phyloP scores from a whole-genome alignment of 305 asterid species.

The Solanum aculeatissimum region DNA sequence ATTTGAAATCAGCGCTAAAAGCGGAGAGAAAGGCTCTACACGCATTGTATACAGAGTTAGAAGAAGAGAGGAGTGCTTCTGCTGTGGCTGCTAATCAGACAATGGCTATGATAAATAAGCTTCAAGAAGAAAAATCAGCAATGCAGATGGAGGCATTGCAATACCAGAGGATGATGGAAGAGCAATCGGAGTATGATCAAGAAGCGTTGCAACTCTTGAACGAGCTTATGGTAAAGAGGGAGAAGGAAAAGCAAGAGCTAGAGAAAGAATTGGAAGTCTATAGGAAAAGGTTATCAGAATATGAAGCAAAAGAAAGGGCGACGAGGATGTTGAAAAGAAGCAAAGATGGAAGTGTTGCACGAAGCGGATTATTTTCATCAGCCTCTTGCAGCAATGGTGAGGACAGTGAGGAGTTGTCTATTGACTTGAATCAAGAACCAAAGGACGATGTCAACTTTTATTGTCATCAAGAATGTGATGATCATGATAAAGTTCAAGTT shows the following conservation, averaged over 20 bases:
- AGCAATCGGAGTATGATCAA: constrained; percentile 93
- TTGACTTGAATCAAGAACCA: constrained; percentile 57
- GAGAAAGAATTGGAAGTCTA: constrained; percentile 49
- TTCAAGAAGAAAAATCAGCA: constrained; percentile 94
- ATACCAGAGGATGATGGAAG: constrained; percentile 99
- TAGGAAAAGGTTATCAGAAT: constrained; percentile 61
- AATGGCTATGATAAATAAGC: constrained; percentile 92
- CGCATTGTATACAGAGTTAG: constrained; percentile 62
- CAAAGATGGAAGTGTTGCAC: constrained; percentile 37
- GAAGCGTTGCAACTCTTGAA: constrained; percentile 89
- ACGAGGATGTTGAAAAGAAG: constrained; percentile 37
- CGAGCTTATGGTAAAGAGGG: constrained; percentile 88
- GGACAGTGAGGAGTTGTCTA: constrained; percentile 66
- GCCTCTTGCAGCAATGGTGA: constrained; percentile 70
- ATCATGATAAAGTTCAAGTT: constrained; percentile 38
- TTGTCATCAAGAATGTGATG: constrained; percentile 13
- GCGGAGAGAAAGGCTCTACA: constrained; percentile 63
- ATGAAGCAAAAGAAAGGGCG: constrained; percentile 50
- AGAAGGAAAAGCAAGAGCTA: constrained; percentile 78
- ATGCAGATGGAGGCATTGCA: constrained; percentile 98
- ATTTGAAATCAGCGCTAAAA: constrained; percentile 49
- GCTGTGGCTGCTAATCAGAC: constrained; percentile 89
- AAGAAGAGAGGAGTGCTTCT: constrained; percentile 89
- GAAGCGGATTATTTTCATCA: constrained; percentile 58
- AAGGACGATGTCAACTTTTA: constrained; percentile 46